phyloP scores from a whole-genome alignment of 192 early-diverging fungal species.

The Dispira parvispora region DNA sequence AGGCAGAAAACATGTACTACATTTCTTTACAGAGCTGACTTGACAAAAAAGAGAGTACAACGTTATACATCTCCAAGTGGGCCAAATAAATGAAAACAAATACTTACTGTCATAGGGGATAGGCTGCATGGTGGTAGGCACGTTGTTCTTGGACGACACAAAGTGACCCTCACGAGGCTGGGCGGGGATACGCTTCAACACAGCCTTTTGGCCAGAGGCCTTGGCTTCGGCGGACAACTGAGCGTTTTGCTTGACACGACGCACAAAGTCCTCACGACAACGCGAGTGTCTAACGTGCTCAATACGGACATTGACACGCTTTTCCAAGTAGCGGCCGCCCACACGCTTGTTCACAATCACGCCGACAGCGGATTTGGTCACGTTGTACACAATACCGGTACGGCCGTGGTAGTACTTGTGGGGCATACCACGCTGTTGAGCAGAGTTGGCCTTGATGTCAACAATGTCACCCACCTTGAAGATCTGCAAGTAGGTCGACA shows the following conservation, averaged over 20 bases:
- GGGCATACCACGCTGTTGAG: conserved; percentile 98
- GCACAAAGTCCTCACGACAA: conserved; percentile 95
- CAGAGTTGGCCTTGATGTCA: conserved; percentile 98
- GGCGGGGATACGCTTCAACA: conserved; percentile 81
- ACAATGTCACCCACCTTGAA: conserved; percentile 99
- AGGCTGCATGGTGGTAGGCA: conserved; percentile 84
- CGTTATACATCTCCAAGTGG: too few species aligned
- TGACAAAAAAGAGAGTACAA: too few species aligned
- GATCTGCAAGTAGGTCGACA: conserved; percentile 95
- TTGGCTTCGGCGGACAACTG: conserved; percentile 69
- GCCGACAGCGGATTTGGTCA: conserved; percentile 97
- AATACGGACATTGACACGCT: conserved; percentile 94
- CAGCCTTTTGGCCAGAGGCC: conserved; percentile 49
- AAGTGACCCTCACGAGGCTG: conserved; percentile 76
- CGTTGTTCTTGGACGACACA: conserved; percentile 76
- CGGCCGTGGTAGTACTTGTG: conserved; percentile 99
- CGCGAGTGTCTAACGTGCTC: conserved; percentile 99
- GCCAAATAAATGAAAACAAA: too few species aligned
- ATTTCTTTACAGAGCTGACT: too few species aligned
- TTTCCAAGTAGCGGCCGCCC: conserved; percentile 95
- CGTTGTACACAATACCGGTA: conserved; percentile 99
- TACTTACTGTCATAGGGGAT: conserved; percentile 97
- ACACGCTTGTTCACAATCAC: conserved; percentile 97
- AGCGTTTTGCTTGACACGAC: conserved; percentile 92
- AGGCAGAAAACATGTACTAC: too few species aligned